These are phyloP conservation scores for Erodium texanum DNA, from an alignment of 441 rosid species.

Conservation along the genomic window DNA sequence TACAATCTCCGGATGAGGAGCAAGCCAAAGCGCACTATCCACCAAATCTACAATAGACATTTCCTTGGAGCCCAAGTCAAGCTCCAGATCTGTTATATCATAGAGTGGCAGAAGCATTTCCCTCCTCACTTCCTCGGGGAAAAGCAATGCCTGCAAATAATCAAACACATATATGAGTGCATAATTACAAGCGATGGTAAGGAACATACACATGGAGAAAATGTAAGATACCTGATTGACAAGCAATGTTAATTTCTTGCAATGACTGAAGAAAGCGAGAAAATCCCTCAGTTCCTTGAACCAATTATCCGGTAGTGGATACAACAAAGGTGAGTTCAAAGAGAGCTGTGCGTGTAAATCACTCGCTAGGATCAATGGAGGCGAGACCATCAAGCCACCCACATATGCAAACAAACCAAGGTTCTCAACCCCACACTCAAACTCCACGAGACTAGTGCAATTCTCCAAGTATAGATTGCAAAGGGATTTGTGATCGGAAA, in stretches of 20 bases:
- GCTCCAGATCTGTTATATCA: slow-evolving; percentile 10
- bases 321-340: background rate
- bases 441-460: slow-evolving; percentile 1
- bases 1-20: slow-evolving; percentile 3
- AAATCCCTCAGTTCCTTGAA: slow-evolving; percentile 5
- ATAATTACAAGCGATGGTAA: too few relatives aligned
- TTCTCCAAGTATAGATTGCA: slow-evolving; percentile 2
- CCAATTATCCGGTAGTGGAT: background rate
- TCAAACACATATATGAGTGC: too few relatives aligned
- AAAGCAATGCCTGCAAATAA: background rate
- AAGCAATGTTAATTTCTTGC: slow-evolving; percentile 2
- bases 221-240: background rate
- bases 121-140: slow-evolving; percentile 10
- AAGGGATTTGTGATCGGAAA: background rate
- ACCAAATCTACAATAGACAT: background rate
- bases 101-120: slow-evolving; percentile 11
- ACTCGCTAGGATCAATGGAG: background rate
- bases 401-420: background rate
- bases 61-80: background rate
- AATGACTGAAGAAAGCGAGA: slow-evolving; percentile 17
- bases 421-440: background rate
- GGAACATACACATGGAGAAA: too few relatives aligned
- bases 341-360: slow-evolving; percentile 1
- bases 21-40: slow-evolving; percentile 15
- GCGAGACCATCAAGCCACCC: background rate